Conservation (phyloP, 73 alveolate species). For the Strombidium stylifer region DNA sequence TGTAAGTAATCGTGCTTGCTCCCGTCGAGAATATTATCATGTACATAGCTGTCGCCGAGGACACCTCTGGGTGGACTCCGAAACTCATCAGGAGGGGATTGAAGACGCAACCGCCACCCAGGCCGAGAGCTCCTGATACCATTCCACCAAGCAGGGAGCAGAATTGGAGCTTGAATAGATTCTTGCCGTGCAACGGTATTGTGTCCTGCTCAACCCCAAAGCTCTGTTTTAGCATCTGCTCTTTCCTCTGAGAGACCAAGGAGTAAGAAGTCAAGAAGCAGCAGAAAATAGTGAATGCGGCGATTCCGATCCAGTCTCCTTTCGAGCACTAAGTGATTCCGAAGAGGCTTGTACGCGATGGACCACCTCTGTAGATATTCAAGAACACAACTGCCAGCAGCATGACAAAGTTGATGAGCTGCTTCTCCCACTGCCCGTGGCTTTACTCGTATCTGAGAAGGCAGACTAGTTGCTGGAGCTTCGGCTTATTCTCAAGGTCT, state of each 20-base stretch:
- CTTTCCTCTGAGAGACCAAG: too few species aligned
- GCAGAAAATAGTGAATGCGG: too few species aligned
- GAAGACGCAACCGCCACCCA: slow-evolving; percentile 57
- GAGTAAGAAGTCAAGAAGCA: too few species aligned
- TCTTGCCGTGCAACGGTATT: not conserved
- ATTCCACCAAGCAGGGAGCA: slow-evolving; percentile 33
- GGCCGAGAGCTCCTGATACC: slow-evolving; percentile 45
- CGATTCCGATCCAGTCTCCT: too few species aligned
- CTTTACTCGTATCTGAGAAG: slow-evolving; percentile 21
- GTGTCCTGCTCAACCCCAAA: too few species aligned
- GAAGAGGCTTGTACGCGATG: too few species aligned
- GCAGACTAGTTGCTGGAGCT: not conserved
- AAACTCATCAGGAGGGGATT: slow-evolving; percentile 43
- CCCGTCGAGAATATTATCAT: slow-evolving; percentile 39
- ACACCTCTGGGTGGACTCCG: slow-evolving; percentile 54
- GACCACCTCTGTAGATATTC: slow-evolving; percentile 36
- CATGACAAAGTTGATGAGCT: not conserved
- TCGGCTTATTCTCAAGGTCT: not conserved
- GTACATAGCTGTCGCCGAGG: slow-evolving; percentile 59
- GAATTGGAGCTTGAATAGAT: not conserved
- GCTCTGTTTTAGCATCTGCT: too few species aligned
- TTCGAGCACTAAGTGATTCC: too few species aligned
- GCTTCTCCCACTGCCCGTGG: slow-evolving; percentile 25
- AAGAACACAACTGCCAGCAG: slow-evolving; percentile 14
- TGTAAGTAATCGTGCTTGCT: slow-evolving; percentile 8